phyloP scores from a whole-genome alignment of 1,284 basidiomycete genomes.

The Cutaneotrichosporon dermatis region DNA sequence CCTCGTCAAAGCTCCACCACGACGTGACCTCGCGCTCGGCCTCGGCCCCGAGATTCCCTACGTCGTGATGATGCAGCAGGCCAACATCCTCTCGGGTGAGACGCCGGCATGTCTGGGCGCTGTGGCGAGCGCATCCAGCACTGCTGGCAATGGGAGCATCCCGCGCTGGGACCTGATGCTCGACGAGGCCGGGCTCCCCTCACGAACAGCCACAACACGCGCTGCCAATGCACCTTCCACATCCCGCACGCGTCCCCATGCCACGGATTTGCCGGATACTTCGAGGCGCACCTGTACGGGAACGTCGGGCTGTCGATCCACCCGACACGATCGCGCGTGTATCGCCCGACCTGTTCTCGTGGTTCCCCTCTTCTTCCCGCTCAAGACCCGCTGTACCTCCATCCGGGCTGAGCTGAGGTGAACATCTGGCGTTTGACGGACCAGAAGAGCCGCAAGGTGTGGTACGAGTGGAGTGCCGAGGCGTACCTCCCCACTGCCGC shows the following conservation, averaged over 20 bases:
- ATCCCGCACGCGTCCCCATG: constrained; percentile 92
- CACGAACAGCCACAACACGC: constrained; percentile 82
- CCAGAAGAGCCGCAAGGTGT: constrained; percentile 63
- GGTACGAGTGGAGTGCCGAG: constrained; percentile 99
- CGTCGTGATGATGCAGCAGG: constrained; percentile 95
- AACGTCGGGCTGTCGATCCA: constrained; percentile 89
- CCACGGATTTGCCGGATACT: constrained; percentile 97
- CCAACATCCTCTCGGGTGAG: constrained; percentile 77
- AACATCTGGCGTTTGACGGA: constrained; percentile 92
- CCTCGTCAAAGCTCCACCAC: constrained; percentile 84
- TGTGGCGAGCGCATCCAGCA: constrained; percentile 84
- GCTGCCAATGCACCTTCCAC: constrained; percentile 77
- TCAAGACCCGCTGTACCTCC: constrained; percentile 93
- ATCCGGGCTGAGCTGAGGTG: constrained; percentile 87
- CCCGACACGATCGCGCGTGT: constrained; percentile 77
- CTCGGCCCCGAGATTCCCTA: constrained; percentile 84
- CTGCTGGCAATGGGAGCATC: constrained; percentile 97
- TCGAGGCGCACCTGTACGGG: constrained; percentile 88
- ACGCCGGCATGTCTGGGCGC: constrained; percentile 54
- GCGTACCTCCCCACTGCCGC: constrained; percentile 63
- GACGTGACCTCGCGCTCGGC: constrained; percentile 56
- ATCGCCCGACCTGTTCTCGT: constrained; percentile 93
- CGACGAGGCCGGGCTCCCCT: constrained; percentile 69
- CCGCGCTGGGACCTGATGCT: constrained; percentile 72
- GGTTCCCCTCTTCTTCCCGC: constrained; percentile 97